phyloP scores from a whole-genome alignment of 1,284 basidiomycete genomes.

The Peniophora sp. region DNA sequence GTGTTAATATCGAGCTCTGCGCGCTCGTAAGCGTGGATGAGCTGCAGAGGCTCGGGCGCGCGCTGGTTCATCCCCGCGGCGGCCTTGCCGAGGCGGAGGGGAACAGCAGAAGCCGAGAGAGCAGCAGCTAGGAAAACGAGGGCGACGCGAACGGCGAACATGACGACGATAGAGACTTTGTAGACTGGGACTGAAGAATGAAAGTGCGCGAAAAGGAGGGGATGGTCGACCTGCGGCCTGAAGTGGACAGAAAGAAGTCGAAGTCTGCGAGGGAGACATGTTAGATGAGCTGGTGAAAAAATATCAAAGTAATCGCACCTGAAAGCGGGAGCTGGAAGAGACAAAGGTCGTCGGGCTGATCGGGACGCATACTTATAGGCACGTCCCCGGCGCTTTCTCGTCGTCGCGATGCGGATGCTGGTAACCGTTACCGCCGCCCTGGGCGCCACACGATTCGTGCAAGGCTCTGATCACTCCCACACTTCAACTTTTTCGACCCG shows the following conservation, averaged over 20 bases:
- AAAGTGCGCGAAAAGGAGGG: conserved; percentile 14
- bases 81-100: background rate
- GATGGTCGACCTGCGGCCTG: conserved; percentile 30
- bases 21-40: conserved; percentile 35
- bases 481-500: no score
- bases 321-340: conserved; percentile 16
- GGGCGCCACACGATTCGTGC: no score
- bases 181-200: conserved; percentile 15
- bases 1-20: conserved; percentile 18
- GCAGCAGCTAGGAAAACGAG: conserved; percentile 36
- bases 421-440: no score
- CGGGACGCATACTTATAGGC: conserved; percentile 14
- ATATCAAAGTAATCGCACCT: conserved; percentile 1
- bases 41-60: conserved; percentile 31
- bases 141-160: conserved; percentile 35
- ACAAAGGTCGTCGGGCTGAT: conserved; percentile 15
- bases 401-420: no score
- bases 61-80: conserved; percentile 15
- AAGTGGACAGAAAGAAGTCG: conserved; percentile 11
- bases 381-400: background rate
- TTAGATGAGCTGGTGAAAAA: conserved; percentile 2
- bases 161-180: conserved; percentile 17
- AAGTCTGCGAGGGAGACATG: conserved; percentile 7
- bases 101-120: background rate
- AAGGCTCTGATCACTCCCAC: no score